Percentiles rank a stretch among this genome's conserved stretches.
Evolutionary conservation across 257 asterid species (phyloP).

Genomic region (Voacanga thouarsii): DNA sequence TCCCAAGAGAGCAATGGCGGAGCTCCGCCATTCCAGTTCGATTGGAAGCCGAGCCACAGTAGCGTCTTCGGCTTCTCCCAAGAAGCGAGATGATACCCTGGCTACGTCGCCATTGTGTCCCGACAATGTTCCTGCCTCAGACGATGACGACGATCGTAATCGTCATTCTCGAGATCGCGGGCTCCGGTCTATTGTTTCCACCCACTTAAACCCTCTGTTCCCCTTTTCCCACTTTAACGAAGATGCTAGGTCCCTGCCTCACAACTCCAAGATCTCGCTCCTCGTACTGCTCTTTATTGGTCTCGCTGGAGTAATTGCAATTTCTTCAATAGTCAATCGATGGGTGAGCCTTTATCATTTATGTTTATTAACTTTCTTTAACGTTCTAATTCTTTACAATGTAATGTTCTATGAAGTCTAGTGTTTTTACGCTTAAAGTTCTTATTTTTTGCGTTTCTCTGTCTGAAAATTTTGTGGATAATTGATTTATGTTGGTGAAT

Average conservation of each 20-base stretch:
- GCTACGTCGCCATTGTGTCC: conserved; percentile 36
- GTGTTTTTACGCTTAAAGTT: not conserved
- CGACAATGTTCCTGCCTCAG: conserved; percentile 21
- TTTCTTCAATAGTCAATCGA: conserved; percentile 57
- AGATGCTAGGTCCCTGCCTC: conserved; percentile 55
- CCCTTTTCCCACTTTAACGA: conserved; percentile 48
- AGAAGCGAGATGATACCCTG: conserved; percentile 36
- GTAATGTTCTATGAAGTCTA: not conserved
- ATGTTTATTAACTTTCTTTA: too few relatives aligned
- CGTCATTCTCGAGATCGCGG: conserved; percentile 82
- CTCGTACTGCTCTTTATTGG: conserved; percentile 39
- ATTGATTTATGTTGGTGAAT: not conserved
- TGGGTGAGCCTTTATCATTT: conserved; percentile 46
- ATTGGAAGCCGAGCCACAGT: conserved; percentile 65
- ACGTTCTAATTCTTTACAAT: too few relatives aligned
- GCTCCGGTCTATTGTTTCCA: conserved; percentile 39
- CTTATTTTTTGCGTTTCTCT: not conserved
- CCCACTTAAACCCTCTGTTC: conserved; percentile 39
- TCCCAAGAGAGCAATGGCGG: conserved; percentile 98
- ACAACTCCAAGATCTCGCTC: conserved; percentile 61
- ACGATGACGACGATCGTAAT: conserved; percentile 56
- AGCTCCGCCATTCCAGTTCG: conserved; percentile 98
- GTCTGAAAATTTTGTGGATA: not conserved
- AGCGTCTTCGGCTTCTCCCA: conserved; percentile 54
- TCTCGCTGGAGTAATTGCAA: conserved; percentile 44